Conservation (phyloP, 441 rosid genomes). For the Adansonia madagascariensis region DNA sequence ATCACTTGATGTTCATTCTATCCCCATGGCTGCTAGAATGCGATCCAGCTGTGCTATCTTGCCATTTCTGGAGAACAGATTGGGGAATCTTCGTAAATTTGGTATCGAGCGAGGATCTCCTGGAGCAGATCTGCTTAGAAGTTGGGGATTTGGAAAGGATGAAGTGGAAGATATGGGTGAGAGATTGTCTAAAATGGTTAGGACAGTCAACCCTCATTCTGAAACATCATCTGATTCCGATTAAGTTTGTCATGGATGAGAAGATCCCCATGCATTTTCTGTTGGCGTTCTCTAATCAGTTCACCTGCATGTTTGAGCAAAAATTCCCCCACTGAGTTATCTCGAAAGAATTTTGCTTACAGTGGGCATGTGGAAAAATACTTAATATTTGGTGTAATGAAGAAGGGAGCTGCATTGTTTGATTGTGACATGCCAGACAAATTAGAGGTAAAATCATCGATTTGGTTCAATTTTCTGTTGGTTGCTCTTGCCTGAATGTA, state of each 20-base stretch:
- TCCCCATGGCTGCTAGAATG: constrained; percentile 75
- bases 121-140: constrained; percentile 63
- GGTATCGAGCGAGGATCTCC: constrained; percentile 68
- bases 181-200: constrained; percentile 62
- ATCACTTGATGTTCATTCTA: constrained; percentile 72
- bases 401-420: background rate
- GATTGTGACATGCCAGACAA: background rate
- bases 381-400: background rate
- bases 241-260: constrained; percentile 28
- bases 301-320: background rate
- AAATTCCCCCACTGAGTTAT: background rate
- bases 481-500: background rate
- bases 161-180: constrained; percentile 78
- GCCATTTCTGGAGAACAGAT: constrained; percentile 68
- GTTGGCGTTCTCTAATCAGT: background rate
- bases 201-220: constrained; percentile 48
- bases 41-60: constrained; percentile 64
- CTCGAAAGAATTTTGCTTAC: background rate
- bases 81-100: constrained; percentile 54
- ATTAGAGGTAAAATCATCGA: background rate
- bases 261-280: background rate
- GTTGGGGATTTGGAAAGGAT: constrained; percentile 87
- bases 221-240: constrained; percentile 67
- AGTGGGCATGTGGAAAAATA: background rate
- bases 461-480: background rate